Evolutionary conservation across 306 rosid species (phyloP).

Genomic region (Malus fusca): DNA sequence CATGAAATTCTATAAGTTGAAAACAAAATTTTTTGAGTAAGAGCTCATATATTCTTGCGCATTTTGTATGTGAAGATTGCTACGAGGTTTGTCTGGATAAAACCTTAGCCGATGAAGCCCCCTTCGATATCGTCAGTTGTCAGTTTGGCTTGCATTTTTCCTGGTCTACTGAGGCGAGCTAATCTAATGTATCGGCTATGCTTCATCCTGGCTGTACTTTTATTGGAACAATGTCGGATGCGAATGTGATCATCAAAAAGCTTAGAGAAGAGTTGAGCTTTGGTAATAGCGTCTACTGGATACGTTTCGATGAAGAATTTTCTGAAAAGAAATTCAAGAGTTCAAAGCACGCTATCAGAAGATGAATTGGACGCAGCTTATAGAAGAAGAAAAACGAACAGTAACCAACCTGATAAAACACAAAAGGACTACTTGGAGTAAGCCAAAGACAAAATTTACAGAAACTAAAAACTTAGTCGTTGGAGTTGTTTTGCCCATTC

Average conservation of each 20-base stretch:
- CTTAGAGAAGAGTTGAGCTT: constrained; percentile 73
- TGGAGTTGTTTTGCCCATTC: background rate
- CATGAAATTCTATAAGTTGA: too few species aligned
- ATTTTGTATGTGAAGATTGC: constrained; percentile 89
- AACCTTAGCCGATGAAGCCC: constrained; percentile 74
- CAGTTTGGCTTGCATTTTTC: constrained; percentile 67
- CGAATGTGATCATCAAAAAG: constrained; percentile 80
- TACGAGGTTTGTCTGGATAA: constrained; percentile 72
- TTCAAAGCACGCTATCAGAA: constrained; percentile 49
- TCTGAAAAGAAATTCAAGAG: constrained; percentile 73
- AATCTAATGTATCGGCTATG: constrained; percentile 86
- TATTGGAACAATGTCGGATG: constrained; percentile 96
- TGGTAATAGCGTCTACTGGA: constrained; percentile 81
- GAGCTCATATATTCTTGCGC: constrained; percentile 27
- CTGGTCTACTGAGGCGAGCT: constrained; percentile 86
- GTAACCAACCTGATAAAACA: background rate
- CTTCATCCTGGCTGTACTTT: constrained; percentile 20
- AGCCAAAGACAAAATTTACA: background rate
- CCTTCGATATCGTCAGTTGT: constrained; percentile 81
- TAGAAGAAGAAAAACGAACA: background rate
- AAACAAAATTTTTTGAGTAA: too few species aligned
- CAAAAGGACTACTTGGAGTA: background rate
- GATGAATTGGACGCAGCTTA: constrained; percentile 70
- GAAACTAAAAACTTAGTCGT: background rate
- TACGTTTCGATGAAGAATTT: constrained; percentile 77